phyloP scores from a whole-genome alignment of 179 eudicot species.

The Camellia oleifera region DNA sequence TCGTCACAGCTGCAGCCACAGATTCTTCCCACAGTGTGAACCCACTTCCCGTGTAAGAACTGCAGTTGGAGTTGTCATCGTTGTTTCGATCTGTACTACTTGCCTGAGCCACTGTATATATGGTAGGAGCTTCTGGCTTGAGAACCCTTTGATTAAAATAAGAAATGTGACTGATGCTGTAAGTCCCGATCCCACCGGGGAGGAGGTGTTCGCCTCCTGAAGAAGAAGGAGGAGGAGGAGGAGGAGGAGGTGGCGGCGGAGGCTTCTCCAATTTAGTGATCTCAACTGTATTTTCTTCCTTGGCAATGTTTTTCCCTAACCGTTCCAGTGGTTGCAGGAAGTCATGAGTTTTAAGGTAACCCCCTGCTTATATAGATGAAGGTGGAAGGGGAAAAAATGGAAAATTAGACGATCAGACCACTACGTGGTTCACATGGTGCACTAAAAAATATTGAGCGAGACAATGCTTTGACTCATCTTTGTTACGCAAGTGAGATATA shows the following conservation, averaged over 20 bases:
- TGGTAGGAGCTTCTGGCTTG: constrained; percentile 57
- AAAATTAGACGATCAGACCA: neutral
- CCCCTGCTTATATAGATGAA: constrained; percentile 35
- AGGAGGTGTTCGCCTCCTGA: constrained; percentile 60
- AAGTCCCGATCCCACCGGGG: constrained; percentile 94
- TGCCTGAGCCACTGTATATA: constrained; percentile 42
- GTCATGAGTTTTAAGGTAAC: constrained; percentile 72
- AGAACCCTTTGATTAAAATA: constrained; percentile 49
- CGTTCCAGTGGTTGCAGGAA: constrained; percentile 84
- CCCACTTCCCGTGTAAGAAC: constrained; percentile 77
- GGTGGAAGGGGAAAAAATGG: neutral
- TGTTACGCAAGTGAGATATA: no score
- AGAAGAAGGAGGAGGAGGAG: constrained; percentile 3
- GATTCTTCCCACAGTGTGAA: constrained; percentile 94
- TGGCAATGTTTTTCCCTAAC: constrained; percentile 39
- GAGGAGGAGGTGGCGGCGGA: constrained; percentile 37
- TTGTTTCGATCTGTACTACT: constrained; percentile 57
- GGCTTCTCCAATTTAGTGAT: constrained; percentile 49
- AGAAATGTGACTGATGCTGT: constrained; percentile 70
- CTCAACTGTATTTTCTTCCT: constrained; percentile 45
- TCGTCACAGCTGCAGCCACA: constrained; percentile 47
- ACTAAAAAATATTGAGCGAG: no score
- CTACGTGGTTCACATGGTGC: no score
- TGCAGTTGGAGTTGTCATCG: constrained; percentile 66
- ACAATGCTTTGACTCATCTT: no score